phyloP scores from a whole-genome alignment of 176 grass and related monocot genomes.

The Secale cereale region DNA sequence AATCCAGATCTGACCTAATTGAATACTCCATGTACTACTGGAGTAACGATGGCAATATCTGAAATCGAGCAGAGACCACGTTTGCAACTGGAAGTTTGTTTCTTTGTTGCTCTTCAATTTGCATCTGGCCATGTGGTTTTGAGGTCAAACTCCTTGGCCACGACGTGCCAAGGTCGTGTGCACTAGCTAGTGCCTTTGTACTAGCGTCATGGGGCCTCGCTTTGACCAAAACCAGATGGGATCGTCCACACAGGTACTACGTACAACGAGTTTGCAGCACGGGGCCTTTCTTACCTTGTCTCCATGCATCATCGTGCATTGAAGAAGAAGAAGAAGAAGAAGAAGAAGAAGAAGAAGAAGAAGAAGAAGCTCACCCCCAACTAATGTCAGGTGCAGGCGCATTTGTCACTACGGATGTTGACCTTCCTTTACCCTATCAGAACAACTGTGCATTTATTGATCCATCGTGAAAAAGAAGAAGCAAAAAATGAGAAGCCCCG shows the following conservation, averaged over 20 bases:
- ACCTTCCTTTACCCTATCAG: neutral
- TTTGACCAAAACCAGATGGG: neutral
- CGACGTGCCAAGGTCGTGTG: no score
- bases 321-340: neutral
- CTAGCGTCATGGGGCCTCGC: neutral
- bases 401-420: neutral
- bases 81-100: neutral
- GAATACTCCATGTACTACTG: no score
- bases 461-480: neutral
- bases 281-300: neutral
- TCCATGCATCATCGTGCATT: neutral
- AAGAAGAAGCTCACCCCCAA: neutral
- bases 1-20: neutral
- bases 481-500: neutral
- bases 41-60: neutral
- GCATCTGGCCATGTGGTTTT: neutral
- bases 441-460: constrained; percentile 23
- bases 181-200: neutral
- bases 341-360: no score
- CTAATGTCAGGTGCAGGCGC: neutral
- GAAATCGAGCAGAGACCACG: neutral
- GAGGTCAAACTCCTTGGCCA: constrained; percentile 26
- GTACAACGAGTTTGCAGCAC: neutral
- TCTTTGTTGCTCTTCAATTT: neutral
- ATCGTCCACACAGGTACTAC: neutral